A percentile compares a stretch with the other conserved stretches of the same genome.
These are phyloP conservation scores for Leccinum variicolor DNA, from an alignment of 768 basidiomycete genomes.

Conservation along the genomic window DNA sequence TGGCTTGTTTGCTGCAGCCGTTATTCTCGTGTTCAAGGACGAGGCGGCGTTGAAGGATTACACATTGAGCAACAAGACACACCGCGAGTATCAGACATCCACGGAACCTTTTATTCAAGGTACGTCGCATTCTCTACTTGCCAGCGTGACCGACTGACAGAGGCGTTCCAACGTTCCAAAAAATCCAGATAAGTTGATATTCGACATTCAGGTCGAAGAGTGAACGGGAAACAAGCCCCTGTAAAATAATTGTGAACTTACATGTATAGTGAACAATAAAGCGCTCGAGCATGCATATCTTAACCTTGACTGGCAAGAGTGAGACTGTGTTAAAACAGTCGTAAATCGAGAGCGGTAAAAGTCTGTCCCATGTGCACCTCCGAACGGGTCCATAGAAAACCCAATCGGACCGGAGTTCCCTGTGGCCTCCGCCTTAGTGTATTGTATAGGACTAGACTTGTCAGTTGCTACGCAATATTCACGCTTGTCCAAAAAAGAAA, in stretches of 20 bases:
- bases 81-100: conserved; percentile 6
- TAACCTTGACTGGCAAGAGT: neutral
- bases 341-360: conserved; percentile 75
- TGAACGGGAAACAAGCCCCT: conserved; percentile 1
- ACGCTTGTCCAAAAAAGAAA: too few species aligned
- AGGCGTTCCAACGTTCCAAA: neutral
- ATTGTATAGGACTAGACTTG: too few species aligned
- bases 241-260: neutral
- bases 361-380: conserved; percentile 25
- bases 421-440: too few species aligned
- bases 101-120: conserved; percentile 16
- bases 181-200: conserved; percentile 20
- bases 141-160: neutral
- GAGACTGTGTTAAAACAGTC: conserved; percentile 34
- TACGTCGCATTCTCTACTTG: neutral
- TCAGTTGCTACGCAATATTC: too few species aligned
- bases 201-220: conserved; percentile 18
- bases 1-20: neutral
- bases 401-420: too few species aligned
- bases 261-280: conserved; percentile 5
- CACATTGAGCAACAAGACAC: conserved; percentile 2
- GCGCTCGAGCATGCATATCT: neutral
- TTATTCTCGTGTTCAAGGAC: neutral
- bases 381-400: neutral
- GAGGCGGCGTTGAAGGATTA: neutral